Base-by-base conservation (phyloP, 176 grass and related monocot genomes). In the Carex myosuroides region DNA sequence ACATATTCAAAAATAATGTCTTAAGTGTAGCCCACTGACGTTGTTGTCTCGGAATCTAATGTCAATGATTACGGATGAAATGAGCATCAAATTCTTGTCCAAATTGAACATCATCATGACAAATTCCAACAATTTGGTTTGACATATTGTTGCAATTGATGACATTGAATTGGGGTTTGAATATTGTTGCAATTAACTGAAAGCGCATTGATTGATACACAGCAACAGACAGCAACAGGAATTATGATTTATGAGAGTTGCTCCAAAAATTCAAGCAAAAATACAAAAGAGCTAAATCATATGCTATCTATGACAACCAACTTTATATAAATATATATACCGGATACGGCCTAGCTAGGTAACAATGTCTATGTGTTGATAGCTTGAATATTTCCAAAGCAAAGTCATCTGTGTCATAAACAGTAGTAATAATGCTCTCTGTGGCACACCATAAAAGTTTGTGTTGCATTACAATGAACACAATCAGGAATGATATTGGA, bases 401-500 rank as follows among this genome's bases (percentile, higher is more conserved):
- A 10, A 26, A 10, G 21, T 52, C 48, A 20, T 48, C 39, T 39
- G 46, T 53, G 11, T 53, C 44, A 75, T 50, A 13, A 75, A 75
- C 71, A 53, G 20, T 75, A 24, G 71, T 53, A 75, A 53, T 26
- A 75, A 75, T 75, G 44, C 20, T 75, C 42, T 29, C 41, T 53
- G 42, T 54, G 42, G 10, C 44, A 4, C 21, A 10, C 71, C 71
- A 53, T 75, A 11, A 75, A 75, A 75, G 46, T 75, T 75, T 75
- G 71, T 54, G 21, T 54, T 75, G 71, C 70, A 39, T 41, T n/a
- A 13, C 32, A 22, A 64, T 30, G 26, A 12, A 66, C 7, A 62
- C 60, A 70, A 41, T 70, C 66, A 70, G 68, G 68, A 46, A 71
- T 71, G 18, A 70, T 70, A 70, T n/a, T 39, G n/a, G 68, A 71